Percentiles rank a stretch among this genome's conserved stretches.
phyloP scores from a whole-genome alignment of 148 eudicot species.

The Pharnaceum exiguum region DNA sequence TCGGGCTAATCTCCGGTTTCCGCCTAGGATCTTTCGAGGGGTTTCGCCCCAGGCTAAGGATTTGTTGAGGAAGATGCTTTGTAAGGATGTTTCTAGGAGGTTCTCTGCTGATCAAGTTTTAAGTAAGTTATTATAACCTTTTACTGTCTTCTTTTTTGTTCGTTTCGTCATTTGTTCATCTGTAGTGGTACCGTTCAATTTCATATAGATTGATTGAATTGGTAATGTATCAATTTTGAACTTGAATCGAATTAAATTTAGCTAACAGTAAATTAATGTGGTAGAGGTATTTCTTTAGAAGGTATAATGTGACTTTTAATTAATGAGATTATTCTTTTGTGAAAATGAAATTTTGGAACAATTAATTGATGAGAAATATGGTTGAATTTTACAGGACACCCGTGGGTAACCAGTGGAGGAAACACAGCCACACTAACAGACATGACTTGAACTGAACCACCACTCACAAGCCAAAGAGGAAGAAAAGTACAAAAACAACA shows the following conservation, averaged over 20 bases:
- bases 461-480: too few species aligned
- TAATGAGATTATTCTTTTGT: background rate
- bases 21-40: constrained; percentile 55
- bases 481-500: too few species aligned
- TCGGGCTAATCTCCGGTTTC: constrained; percentile 72
- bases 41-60: constrained; percentile 79
- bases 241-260: too few species aligned
- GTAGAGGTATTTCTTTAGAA: too few species aligned
- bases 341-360: background rate
- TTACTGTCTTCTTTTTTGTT: background rate
- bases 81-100: constrained; percentile 64
- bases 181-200: background rate
- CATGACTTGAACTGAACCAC: constrained; percentile 12
- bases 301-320: too few species aligned
- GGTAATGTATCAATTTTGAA: too few species aligned
- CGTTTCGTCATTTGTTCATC: background rate
- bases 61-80: constrained; percentile 83
- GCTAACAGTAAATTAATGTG: too few species aligned
- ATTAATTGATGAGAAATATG: background rate
- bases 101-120: constrained; percentile 83
- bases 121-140: too few species aligned
- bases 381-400: constrained; percentile 55
- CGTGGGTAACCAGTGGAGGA: constrained; percentile 73
- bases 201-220: background rate
- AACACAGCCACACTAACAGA: constrained; percentile 23